A percentile compares a stretch with the other conserved stretches of the same genome.
These are phyloP conservation scores for Yamadazyma triangularis DNA, from an alignment of 1,139 yeast genomes.

Conservation along the genomic window DNA sequence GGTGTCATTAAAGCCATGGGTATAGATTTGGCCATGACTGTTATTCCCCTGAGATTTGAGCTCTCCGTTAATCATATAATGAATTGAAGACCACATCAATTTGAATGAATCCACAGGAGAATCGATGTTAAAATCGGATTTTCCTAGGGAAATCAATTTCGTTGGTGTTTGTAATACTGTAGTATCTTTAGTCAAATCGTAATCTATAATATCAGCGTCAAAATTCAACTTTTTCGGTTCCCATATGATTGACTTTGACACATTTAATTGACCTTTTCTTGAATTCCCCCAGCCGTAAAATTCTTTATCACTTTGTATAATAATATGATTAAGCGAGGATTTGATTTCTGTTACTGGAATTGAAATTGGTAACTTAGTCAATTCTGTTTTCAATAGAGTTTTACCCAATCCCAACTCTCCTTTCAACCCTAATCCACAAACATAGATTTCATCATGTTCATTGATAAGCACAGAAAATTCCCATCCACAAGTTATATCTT, in stretches of 20 bases:
- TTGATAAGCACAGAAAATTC: slow-evolving; percentile 59
- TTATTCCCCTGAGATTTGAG: slow-evolving; percentile 65
- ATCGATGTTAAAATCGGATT: slow-evolving; percentile 3
- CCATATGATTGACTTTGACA: slow-evolving; percentile 17
- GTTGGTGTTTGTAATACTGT: slow-evolving; percentile 19
- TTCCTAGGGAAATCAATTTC: slow-evolving; percentile 14
- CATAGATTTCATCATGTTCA: slow-evolving; percentile 34
- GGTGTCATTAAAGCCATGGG: slow-evolving; percentile 6
- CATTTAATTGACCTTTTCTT: slow-evolving; percentile 67
- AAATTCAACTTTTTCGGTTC: slow-evolving; percentile 22
- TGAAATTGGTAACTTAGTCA: slow-evolving; percentile 13
- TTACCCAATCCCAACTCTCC: slow-evolving; percentile 74
- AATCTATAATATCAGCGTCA: slow-evolving; percentile 7
- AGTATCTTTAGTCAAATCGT: slow-evolving; percentile 45
- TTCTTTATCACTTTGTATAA: slow-evolving; percentile 38
- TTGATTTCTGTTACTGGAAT: slow-evolving; percentile 22
- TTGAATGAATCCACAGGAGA: slow-evolving; percentile 16
- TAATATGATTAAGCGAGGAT: slow-evolving; percentile 55
- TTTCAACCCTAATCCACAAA: slow-evolving; percentile 59
- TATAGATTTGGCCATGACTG: slow-evolving; percentile 67
- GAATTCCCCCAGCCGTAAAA: slow-evolving; percentile 82
- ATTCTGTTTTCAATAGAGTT: slow-evolving; percentile 7
- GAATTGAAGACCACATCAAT: slow-evolving; percentile 84
- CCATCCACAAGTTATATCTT: slow-evolving; percentile 68
- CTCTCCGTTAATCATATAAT: slow-evolving; percentile 24